Base-by-base conservation (phyloP, 257 asterid species). In the Nicotiana benthamiana region DNA sequence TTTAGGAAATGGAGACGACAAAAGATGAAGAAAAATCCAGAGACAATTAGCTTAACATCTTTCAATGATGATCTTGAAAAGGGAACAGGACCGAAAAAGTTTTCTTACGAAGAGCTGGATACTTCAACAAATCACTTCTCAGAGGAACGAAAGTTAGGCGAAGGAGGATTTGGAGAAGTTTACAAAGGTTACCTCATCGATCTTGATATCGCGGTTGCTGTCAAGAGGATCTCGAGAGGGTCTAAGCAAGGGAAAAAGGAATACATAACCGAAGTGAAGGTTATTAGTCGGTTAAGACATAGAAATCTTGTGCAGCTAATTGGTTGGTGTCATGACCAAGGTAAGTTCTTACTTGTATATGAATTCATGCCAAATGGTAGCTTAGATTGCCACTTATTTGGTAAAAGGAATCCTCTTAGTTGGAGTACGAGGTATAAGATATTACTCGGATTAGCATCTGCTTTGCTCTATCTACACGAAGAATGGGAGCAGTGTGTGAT, bases 401-500 rank as follows among this genome's bases (percentile, higher is more conserved):
- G 88, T 51, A 85, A 76, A 15, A 82, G 56, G 27, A 80, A 12
- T 24, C 80, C 81, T 68, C 87, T 85, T 5, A 57, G 46, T 7
- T 87, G 88, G 88, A 67, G 24, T 27, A 27, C 60, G 30, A 85
- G 90, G 74, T 81, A 87, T 53, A 87, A 83, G 75, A 85, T 81
- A 9, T 60, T 84, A 24, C 64, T 75, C 1, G 88, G 90, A 5
- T 77, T 85, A 63, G 88, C 90, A 17, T 83, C 90, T 0, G 87
- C 84, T 18, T 32, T 87, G 81, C 82, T 87, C 20, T 87, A 87
- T 77, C 84, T 87, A 52, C 90, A 87, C 9, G 88, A 87, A 82
- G 90, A 87, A 54, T 85, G 88, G 84, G 88, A 87, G 28, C 85
- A 87, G 26, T 85, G 90, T 13, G 90, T 87, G 17, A 64, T 87